Percentiles rank a stretch among this genome's conserved stretches.
Conservation (phyloP, 2,329 filamentous ascomycete genomes). For the Sclerotinia nivalis region DNA sequence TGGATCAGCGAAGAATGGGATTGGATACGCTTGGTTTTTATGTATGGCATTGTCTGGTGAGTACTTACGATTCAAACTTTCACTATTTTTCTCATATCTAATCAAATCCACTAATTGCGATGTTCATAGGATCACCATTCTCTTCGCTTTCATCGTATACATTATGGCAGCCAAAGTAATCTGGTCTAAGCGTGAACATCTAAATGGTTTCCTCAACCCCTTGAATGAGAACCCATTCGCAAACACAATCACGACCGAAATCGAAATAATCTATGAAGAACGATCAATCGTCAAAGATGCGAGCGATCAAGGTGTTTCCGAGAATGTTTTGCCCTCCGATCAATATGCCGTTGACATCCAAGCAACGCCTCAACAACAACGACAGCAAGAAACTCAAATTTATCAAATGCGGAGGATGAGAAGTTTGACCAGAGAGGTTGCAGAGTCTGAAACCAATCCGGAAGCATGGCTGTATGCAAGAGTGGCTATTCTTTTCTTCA, state of each 20-base stretch:
- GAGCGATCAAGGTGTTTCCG: conserved; percentile 31
- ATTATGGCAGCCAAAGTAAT: conserved; percentile 64
- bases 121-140: conserved; percentile 50
- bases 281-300: conserved; percentile 24
- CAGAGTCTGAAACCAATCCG: conserved; percentile 43
- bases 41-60: conserved; percentile 70
- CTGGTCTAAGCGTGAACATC: conserved; percentile 60
- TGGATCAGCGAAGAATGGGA: conserved; percentile 70
- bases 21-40: conserved; percentile 68
- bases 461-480: conserved; percentile 66
- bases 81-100: conserved; percentile 31
- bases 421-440: conserved; percentile 19
- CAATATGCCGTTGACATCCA: conserved; percentile 5
- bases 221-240: conserved; percentile 49
- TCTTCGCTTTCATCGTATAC: conserved; percentile 63
- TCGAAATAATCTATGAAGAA: conserved; percentile 52
- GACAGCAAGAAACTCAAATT: background rate
- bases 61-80: background rate
- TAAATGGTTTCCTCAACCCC: conserved; percentile 55
- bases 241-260: conserved; percentile 25
- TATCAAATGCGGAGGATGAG: conserved; percentile 16
- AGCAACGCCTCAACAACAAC: conserved; percentile 27
- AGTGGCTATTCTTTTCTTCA: conserved; percentile 68
- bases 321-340: background rate
- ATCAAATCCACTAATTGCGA: conserved; percentile 2